Evolutionary conservation across 1,139 yeast species (phyloP).

Genomic region (Zygoascus hellenicus): DNA sequence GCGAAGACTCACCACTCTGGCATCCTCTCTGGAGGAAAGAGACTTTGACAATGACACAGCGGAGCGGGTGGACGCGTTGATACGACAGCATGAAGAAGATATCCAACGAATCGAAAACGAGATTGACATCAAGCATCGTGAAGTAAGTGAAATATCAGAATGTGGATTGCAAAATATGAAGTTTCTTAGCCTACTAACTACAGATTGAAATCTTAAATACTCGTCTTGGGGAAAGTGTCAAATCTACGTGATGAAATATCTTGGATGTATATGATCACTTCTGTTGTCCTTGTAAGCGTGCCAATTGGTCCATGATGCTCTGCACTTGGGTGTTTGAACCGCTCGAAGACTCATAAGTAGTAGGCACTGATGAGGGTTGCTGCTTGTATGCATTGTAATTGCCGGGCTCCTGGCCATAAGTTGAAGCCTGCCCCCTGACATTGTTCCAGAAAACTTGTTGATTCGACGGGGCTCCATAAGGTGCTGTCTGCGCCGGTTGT

Average conservation of each 20-base stretch:
- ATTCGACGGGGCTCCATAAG: conserved; percentile 14
- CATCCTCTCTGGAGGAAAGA: conserved; percentile 19
- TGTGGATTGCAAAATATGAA: not conserved
- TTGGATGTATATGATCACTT: not conserved
- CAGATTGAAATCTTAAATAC: conserved; percentile 7
- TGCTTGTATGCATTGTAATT: not conserved
- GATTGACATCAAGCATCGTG: conserved; percentile 17
- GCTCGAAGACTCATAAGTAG: not conserved
- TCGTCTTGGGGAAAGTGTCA: no score
- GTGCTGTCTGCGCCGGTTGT: conserved; percentile 18
- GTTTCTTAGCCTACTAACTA: not conserved
- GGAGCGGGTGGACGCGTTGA: conserved; percentile 18
- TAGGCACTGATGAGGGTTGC: not conserved
- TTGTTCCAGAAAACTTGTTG: no score
- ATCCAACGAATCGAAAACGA: conserved; percentile 28
- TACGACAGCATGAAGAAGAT: conserved; percentile 29
- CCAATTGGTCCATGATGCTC: conserved; percentile 29
- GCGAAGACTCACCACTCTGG: conserved; percentile 19
- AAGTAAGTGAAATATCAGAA: conserved; percentile 9
- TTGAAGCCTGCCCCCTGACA: conserved; percentile 1
- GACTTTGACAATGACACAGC: conserved; percentile 16
- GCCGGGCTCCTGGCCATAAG: not conserved
- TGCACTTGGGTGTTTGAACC: conserved; percentile 24
- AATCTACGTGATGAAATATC: no score
- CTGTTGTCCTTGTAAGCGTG: conserved; percentile 20